Evolutionary conservation across 1,284 basidiomycete species (phyloP).

Genomic region (Ustilago tritici): DNA sequence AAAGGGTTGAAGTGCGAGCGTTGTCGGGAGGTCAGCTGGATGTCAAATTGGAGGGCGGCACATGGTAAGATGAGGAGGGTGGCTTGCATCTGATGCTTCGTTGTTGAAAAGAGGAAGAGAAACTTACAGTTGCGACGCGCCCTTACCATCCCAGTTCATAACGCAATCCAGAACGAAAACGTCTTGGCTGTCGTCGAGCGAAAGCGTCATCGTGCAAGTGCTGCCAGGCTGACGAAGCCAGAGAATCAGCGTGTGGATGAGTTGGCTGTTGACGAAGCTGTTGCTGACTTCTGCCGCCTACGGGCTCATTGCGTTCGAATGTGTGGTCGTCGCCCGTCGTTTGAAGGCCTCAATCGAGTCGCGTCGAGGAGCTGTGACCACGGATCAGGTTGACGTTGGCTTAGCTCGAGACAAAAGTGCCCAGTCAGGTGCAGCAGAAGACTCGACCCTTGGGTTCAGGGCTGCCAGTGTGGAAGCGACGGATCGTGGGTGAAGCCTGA

Average conservation of each 20-base stretch:
- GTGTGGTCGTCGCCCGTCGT: not conserved
- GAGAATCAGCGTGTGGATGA: not conserved
- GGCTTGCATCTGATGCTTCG: not conserved
- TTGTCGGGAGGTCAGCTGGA: slow-evolving; percentile 17
- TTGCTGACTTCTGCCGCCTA: not conserved
- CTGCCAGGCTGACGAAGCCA: not conserved
- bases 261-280: not conserved
- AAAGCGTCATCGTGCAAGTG: slow-evolving; percentile 12
- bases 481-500: not conserved
- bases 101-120: not conserved
- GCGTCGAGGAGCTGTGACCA: no score
- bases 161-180: slow-evolving; percentile 25
- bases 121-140: slow-evolving; percentile 43
- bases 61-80: not conserved
- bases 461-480: not conserved
- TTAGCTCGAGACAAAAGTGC: not conserved
- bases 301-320: slow-evolving; percentile 9
- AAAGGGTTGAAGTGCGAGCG: slow-evolving; percentile 9
- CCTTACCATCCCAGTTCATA: slow-evolving; percentile 22
- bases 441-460: not conserved
- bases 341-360: not conserved
- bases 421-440: not conserved
- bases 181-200: slow-evolving; percentile 5
- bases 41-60: not conserved
- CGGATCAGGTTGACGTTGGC: not conserved